A percentile compares a stretch with the other conserved stretches of the same genome.
Evolutionary conservation across 371 early-diverging fungal species (phyloP).

Genomic region (Chytridium lagenaria): DNA sequence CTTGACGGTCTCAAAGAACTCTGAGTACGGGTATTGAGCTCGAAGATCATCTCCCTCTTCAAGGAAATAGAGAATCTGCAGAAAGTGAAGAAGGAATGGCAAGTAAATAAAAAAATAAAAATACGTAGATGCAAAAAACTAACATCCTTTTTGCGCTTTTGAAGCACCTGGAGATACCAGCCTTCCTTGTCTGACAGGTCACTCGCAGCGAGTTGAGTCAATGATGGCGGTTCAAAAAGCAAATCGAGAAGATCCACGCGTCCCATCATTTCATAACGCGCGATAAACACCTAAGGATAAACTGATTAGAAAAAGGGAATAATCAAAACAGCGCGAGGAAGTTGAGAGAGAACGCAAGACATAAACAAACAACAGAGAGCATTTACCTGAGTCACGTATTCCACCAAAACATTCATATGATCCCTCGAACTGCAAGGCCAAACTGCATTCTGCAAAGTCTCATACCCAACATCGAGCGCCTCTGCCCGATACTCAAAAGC

Average conservation of each 20-base stretch:
- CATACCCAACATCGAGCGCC: not conserved
- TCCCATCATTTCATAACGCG: not conserved
- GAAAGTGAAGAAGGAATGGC: not conserved
- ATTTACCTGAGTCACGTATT: conserved; percentile 8
- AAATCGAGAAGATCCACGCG: not conserved
- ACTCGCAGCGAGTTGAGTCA: not conserved
- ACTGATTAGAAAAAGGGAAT: not conserved
- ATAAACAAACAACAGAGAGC: not conserved
- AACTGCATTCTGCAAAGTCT: not conserved
- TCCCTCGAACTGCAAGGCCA: not conserved
- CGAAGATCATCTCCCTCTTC: not conserved
- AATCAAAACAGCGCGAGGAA: not conserved
- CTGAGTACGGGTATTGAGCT: not conserved
- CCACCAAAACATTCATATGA: not conserved
- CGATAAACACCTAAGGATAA: conserved; percentile 3
- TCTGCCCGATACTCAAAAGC: not conserved
- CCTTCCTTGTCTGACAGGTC: not conserved
- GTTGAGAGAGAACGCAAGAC: not conserved
- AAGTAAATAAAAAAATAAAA: not conserved
- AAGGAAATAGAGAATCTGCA: not conserved
- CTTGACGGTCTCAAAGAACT: not conserved
- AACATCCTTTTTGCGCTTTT: not conserved
- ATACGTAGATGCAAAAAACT: not conserved
- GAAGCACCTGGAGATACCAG: not conserved
- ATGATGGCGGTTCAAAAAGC: not conserved